phyloP scores from a whole-genome alignment of 768 basidiomycete species.

The Kwoniella heveanensis region DNA sequence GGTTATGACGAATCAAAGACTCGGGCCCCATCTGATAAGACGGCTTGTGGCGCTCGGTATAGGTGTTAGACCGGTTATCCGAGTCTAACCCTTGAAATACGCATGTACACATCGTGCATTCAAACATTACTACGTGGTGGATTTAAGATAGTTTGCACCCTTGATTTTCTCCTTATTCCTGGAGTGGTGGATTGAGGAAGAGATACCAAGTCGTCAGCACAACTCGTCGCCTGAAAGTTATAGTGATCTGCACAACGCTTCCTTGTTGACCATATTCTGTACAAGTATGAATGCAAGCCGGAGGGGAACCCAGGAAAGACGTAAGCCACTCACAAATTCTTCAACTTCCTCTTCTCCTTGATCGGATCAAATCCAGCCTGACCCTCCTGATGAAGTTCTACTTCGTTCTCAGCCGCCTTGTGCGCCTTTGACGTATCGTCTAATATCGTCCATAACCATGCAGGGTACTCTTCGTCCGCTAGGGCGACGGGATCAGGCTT shows the following conservation, averaged over 20 bases:
- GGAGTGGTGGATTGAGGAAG: too few relatives aligned
- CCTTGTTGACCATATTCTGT: too few relatives aligned
- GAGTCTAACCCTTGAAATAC: neutral
- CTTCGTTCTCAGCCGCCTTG: conserved; percentile 23
- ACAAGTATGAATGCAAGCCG: too few relatives aligned
- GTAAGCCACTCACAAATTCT: conserved; percentile 47
- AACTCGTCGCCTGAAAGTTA: too few relatives aligned
- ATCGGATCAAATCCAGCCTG: conserved; percentile 34
- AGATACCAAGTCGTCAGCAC: too few relatives aligned
- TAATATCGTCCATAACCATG: conserved; percentile 83
- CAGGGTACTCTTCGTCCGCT: conserved; percentile 80
- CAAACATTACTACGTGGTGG: conserved; percentile 51
- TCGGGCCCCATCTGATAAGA: too few relatives aligned
- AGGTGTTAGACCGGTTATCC: too few relatives aligned
- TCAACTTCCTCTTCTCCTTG: conserved; percentile 49
- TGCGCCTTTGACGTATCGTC: conserved; percentile 45
- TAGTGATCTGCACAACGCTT: too few relatives aligned
- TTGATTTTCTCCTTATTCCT: conserved; percentile 67
- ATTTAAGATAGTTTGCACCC: conserved; percentile 82
- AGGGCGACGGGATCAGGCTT: conserved; percentile 74
- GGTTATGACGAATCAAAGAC: too few relatives aligned
- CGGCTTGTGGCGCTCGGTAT: too few relatives aligned
- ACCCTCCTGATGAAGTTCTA: conserved; percentile 13
- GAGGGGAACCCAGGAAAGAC: too few relatives aligned
- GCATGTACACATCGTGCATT: neutral